phyloP scores from a whole-genome alignment of 192 early-diverging fungal genomes.

The Mortierella antarctica region DNA sequence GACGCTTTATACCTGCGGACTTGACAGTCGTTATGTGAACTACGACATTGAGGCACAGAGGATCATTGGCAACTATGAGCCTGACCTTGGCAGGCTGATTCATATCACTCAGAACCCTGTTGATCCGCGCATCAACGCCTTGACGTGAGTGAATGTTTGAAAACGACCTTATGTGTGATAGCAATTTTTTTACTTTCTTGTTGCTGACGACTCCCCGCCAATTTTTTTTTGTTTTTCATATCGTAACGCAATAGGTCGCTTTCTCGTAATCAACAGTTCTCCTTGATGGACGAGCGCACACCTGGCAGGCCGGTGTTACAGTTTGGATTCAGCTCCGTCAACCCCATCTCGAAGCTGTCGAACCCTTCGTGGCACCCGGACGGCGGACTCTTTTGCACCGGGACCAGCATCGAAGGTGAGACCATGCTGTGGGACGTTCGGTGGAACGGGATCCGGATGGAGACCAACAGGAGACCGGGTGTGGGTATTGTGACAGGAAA shows the following conservation, averaged over 20 bases:
- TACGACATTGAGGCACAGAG: slow-evolving; percentile 11
- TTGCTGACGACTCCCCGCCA: background rate
- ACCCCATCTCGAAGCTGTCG: background rate
- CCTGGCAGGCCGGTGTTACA: background rate
- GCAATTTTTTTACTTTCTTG: slow-evolving; percentile 1
- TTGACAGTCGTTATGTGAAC: slow-evolving; percentile 12
- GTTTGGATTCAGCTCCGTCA: background rate
- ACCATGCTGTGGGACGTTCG: slow-evolving; percentile 47
- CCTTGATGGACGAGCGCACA: slow-evolving; percentile 25
- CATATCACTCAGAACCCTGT: slow-evolving; percentile 29
- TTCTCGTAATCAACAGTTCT: background rate
- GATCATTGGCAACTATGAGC: background rate
- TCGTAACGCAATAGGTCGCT: slow-evolving; percentile 1
- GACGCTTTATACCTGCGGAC: slow-evolving; percentile 20
- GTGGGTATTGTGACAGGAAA: slow-evolving; percentile 14
- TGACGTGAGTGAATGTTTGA: slow-evolving; percentile 21
- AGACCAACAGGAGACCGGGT: slow-evolving; percentile 6
- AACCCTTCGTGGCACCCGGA: slow-evolving; percentile 43
- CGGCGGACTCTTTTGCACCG: slow-evolving; percentile 26
- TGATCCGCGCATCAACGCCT: slow-evolving; percentile 25
- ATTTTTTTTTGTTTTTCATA: slow-evolving; percentile 6
- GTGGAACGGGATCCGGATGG: slow-evolving; percentile 11
- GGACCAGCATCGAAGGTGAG: background rate
- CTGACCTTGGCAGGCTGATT: slow-evolving; percentile 1
- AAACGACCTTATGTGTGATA: too few relatives aligned